These are phyloP conservation scores for Globisporangium cylindrosporum DNA, from an alignment of 352 stramenopile genomes.

Conservation along the genomic window DNA sequence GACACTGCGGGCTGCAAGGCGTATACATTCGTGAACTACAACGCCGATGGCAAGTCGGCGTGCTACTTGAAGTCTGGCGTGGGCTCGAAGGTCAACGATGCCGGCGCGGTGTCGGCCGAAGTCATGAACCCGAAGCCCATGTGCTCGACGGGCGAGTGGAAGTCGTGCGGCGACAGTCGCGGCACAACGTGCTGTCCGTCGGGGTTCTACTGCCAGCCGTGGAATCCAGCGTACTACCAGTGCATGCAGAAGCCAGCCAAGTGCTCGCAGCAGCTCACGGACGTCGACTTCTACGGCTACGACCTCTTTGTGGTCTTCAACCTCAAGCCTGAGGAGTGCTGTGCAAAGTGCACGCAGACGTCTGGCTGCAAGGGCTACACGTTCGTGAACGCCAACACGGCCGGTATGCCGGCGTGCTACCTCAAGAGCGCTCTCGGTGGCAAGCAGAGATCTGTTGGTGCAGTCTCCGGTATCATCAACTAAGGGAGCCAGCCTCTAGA, in stretches of 20 bases:
- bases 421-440: conserved; percentile 19
- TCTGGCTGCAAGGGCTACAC: conserved; percentile 32
- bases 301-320: conserved; percentile 17
- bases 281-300: conserved; percentile 24
- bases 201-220: conserved; percentile 31
- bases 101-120: not conserved
- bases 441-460: not conserved
- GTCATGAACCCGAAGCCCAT: not conserved
- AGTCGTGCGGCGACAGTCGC: not conserved
- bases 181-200: not conserved
- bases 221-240: too few relatives aligned
- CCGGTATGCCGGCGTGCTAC: conserved; percentile 22
- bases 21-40: conserved; percentile 48
- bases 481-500: not conserved
- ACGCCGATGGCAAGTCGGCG: conserved; percentile 15
- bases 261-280: conserved; percentile 19
- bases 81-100: not conserved
- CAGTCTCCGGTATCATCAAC: conserved; percentile 10
- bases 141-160: not conserved
- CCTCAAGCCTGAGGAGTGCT: conserved; percentile 21
- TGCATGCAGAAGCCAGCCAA: not conserved
- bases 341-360: conserved; percentile 22
- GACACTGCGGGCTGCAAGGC: conserved; percentile 40
- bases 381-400: conserved; percentile 27
- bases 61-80: conserved; percentile 18